A percentile compares a stretch with the other conserved stretches of the same genome.
These are phyloP conservation scores for Suillus americanus DNA, from an alignment of 768 basidiomycete genomes.

Conservation along the genomic window DNA sequence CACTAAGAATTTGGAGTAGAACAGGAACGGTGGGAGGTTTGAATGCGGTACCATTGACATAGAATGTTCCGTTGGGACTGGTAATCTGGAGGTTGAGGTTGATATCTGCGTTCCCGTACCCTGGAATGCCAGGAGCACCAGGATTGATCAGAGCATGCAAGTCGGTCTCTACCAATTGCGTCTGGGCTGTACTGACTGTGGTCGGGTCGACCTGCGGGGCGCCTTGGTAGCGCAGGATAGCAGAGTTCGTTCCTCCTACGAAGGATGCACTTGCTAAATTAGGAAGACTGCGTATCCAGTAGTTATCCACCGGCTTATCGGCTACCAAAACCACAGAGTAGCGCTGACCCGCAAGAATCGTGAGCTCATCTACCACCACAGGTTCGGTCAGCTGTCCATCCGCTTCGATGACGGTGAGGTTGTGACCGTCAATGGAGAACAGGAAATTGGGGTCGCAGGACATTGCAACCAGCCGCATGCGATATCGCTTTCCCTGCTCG, in stretches of 20 bases:
- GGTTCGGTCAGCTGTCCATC: slow-evolving; percentile 42
- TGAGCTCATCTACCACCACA: slow-evolving; percentile 37
- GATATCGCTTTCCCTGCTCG: slow-evolving; percentile 33
- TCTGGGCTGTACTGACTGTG: slow-evolving; percentile 25
- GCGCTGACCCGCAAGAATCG: slow-evolving; percentile 36
- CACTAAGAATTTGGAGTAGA: slow-evolving; percentile 44
- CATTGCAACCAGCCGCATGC: slow-evolving; percentile 36
- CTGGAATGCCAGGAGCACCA: slow-evolving; percentile 39
- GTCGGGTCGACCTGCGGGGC: slow-evolving; percentile 40
- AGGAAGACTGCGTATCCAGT: slow-evolving; percentile 51
- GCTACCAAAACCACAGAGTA: slow-evolving; percentile 32
- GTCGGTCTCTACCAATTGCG: slow-evolving; percentile 32
- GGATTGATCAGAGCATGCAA: slow-evolving; percentile 27
- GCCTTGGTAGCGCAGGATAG: slow-evolving; percentile 50
- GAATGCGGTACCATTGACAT: slow-evolving; percentile 15
- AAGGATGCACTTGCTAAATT: slow-evolving; percentile 24
- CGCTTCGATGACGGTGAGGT: slow-evolving; percentile 45
- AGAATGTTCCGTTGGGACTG: slow-evolving; percentile 11
- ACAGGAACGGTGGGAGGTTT: slow-evolving; percentile 39
- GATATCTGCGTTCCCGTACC: slow-evolving; percentile 41
- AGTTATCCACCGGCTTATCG: slow-evolving; percentile 31
- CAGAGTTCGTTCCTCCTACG: slow-evolving; percentile 48
- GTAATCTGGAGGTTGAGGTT: slow-evolving; percentile 24
- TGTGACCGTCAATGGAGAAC: slow-evolving; percentile 47
- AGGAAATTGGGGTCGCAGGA: slow-evolving; percentile 43